These are phyloP conservation scores for Sphaceloma murrayae DNA, from an alignment of 2,329 filamentous ascomycete genomes.

Conservation along the genomic window DNA sequence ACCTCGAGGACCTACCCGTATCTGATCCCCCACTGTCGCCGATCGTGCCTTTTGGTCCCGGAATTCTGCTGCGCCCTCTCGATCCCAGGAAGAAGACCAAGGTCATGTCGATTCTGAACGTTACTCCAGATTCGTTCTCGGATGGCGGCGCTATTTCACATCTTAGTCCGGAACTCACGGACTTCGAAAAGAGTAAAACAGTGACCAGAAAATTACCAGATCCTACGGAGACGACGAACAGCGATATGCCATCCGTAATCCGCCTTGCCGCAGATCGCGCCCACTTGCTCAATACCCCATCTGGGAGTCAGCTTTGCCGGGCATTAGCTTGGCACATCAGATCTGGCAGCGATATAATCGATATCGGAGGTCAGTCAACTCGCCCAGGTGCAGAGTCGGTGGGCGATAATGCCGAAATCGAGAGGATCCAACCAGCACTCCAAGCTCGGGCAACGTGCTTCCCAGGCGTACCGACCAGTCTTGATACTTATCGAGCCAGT, in stretches of 20 bases:
- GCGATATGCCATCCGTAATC: background rate
- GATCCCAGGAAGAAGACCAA: slow-evolving; percentile 53
- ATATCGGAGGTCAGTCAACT: slow-evolving; percentile 89
- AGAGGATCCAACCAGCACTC: slow-evolving; percentile 72
- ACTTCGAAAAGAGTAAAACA: no score
- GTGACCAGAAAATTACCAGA: no score
- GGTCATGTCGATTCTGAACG: slow-evolving; percentile 89
- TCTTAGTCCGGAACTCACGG: no score
- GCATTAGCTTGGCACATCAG: slow-evolving; percentile 55
- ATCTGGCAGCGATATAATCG: slow-evolving; percentile 71
- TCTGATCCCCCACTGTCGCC: slow-evolving; percentile 28
- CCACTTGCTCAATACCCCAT: background rate
- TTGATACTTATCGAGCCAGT: slow-evolving; percentile 91
- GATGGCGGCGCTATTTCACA: no score
- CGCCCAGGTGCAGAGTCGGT: slow-evolving; percentile 65
- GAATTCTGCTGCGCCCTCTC: slow-evolving; percentile 49
- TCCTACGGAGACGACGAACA: background rate
- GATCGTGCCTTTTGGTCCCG: slow-evolving; percentile 32
- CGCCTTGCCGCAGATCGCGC: background rate
- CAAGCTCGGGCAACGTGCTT: slow-evolving; percentile 51
- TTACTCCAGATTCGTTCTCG: slow-evolving; percentile 95
- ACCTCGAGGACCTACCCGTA: slow-evolving; percentile 2
- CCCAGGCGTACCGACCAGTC: slow-evolving; percentile 56
- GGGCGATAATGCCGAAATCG: slow-evolving; percentile 60
- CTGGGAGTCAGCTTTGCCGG: background rate